Base-by-base conservation (phyloP, 169 alveolate species). In the Eimeria necatrix region DNA sequence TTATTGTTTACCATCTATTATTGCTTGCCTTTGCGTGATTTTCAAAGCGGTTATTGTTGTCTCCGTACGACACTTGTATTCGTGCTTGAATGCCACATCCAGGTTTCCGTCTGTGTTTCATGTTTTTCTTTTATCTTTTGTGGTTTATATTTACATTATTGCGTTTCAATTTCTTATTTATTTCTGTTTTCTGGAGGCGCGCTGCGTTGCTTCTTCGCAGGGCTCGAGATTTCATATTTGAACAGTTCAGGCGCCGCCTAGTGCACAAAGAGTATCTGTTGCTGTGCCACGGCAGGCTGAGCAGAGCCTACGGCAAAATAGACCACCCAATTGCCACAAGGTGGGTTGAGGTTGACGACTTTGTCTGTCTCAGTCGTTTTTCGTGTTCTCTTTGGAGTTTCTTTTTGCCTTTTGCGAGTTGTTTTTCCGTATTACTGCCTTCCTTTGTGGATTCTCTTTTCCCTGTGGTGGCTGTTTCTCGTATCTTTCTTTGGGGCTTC, bases 181-280 rank as follows among this genome's bases (percentile, higher is more conserved):
- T 73, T 10, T 73, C 52, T 73, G 59, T 16, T 73, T 10, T 73
- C 84, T 0, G 24, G 48, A 3, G 48, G 59, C 20, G 59, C 52
- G 12, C 52, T 73, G 48, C 84, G 48, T 46, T 10, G 12, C 20
- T 41, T 10, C 24, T 20, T 81, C 20, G 48, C 95, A 78, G 96
- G 20, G 97, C 97, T 0, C 84, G 97, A 48, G 97, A 96, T 24
- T 91, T 88, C 53, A 92, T 96, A 16, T 96, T 95, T 41, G 97
- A 96, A 68, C 97, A 96, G 74, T 96, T 96, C 93, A 46, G 97
- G 22, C 94, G 95, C 83, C 96, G 97, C 56, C 87, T 84, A 46
- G 97, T 96, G 26, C 96, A 96, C 73, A 96, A 96, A 90, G 97
- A 96, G 90, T 96, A 96, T 49, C 78, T 96, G 52, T 76, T 96